Evolutionary conservation across 2,329 filamentous ascomycete genomes (phyloP).

Genomic region (Alternaria sp.): DNA sequence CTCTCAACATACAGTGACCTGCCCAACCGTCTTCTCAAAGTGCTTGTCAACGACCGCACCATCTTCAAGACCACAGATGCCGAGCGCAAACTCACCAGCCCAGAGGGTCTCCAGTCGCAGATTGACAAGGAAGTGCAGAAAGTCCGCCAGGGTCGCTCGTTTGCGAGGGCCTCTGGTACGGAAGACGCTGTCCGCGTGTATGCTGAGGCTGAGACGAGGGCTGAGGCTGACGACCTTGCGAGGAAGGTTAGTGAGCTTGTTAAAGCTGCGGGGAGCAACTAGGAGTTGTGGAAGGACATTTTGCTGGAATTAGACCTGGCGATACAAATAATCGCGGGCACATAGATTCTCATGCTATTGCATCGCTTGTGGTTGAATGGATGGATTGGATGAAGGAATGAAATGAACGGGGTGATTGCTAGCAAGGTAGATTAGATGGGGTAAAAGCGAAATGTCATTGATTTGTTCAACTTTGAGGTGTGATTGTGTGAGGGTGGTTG

Average conservation of each 20-base stretch:
- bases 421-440: not conserved
- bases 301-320: not conserved
- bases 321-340: not conserved
- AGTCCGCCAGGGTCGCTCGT: conserved; percentile 86
- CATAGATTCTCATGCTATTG: not conserved
- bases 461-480: not conserved
- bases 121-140: conserved; percentile 90
- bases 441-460: not conserved
- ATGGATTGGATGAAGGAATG: not conserved
- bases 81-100: conserved; percentile 83
- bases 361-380: not conserved
- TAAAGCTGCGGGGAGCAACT: conserved; percentile 50
- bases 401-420: not conserved
- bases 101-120: conserved; percentile 77
- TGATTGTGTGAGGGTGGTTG: not conserved
- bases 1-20: conserved; percentile 90
- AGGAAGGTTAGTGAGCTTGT: conserved; percentile 80
- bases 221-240: conserved; percentile 89
- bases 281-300: too few species aligned
- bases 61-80: conserved; percentile 92
- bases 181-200: conserved; percentile 97
- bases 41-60: conserved; percentile 86
- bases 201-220: conserved; percentile 87
- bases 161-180: conserved; percentile 91
- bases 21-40: conserved; percentile 91